Conservation (phyloP, 192 early-diverging fungal species). For the Geranomyces michiganensis region DNA sequence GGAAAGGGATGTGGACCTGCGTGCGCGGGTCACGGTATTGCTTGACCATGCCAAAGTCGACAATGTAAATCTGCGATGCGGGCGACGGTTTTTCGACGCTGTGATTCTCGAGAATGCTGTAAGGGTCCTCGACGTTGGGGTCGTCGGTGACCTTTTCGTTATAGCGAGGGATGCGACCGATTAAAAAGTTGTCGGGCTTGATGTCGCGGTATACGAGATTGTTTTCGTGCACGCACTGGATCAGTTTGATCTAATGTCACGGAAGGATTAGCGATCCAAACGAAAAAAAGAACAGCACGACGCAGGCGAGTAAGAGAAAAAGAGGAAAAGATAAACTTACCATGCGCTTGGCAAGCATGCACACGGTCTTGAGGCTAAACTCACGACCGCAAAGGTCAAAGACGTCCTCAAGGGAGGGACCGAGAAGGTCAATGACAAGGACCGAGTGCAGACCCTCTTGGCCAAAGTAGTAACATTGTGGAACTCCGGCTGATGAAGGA, state of each 20-base stretch:
- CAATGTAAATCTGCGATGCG: constrained; percentile 73
- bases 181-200: constrained; percentile 98
- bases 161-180: constrained; percentile 71
- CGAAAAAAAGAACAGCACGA: not conserved
- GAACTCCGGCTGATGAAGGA: constrained; percentile 72
- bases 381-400: constrained; percentile 95
- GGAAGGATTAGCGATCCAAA: not conserved
- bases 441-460: constrained; percentile 96
- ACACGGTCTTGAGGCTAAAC: constrained; percentile 92
- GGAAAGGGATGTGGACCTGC: constrained; percentile 95
- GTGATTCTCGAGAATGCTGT: constrained; percentile 55
- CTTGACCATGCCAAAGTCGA: constrained; percentile 99
- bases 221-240: constrained; percentile 92
- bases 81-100: constrained; percentile 30
- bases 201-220: constrained; percentile 97
- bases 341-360: constrained; percentile 96
- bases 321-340: constrained; percentile 39
- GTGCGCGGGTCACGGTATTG: constrained; percentile 96
- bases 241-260: constrained; percentile 70
- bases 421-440: constrained; percentile 91
- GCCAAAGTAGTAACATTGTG: constrained; percentile 92
- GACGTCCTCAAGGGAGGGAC: constrained; percentile 91
- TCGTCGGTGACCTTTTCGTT: constrained; percentile 37
- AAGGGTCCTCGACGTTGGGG: constrained; percentile 33
- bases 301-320: not conserved